Evolutionary conservation across 306 rosid genomes (phyloP), one percentile per base, ranked within the genome.

Genomic region (Prunus salicina): DNA sequence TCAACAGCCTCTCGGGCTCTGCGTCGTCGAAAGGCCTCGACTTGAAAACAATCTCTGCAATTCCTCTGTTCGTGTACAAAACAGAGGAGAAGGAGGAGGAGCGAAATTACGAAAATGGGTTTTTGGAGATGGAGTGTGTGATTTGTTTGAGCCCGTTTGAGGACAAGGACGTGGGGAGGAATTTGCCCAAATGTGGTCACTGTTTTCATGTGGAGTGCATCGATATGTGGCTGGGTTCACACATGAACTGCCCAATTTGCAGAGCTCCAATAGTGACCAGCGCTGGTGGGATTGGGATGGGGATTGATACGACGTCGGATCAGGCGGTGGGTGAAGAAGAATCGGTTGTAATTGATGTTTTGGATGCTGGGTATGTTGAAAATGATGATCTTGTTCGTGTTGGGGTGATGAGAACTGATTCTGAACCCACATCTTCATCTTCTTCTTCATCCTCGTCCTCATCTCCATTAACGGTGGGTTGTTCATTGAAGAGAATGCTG

Each of bases 161-260:
- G 57, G 83, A 86, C n/a, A 86, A 89, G 16, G 97, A 96, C 12
- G 82, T 83, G 38, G 98, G 98, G 1, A 82, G 90, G 80, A 80
- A 76, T 9, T 84, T 96, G 53, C 90, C 92, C 9, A 88, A 85
- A 34, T 96, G 99, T 69, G 88, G 86, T 12, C 99, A 96, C 71
- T 88, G 84, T 60, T 96, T 96, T 49, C 99, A 96, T 58, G 78
- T 86, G 5, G 90, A 89, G 32, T 96, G 98, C 64, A 85, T 96
- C 60, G 99, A 96, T 57, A 89, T 91, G 99, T 96, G 99, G 99
- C 51, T 96, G 78, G 73, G 49, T 65, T 91, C 98, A 1, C 98
- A 96, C 80, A 69, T 84, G 24, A 91, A 76, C 72, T 96, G 99
- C 62, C 99, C 99, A 1, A 88, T 89, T 82, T 96, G 98, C 66